phyloP scores from a whole-genome alignment of 352 stramenopile genomes.

The Globisporangium apiculatum region DNA sequence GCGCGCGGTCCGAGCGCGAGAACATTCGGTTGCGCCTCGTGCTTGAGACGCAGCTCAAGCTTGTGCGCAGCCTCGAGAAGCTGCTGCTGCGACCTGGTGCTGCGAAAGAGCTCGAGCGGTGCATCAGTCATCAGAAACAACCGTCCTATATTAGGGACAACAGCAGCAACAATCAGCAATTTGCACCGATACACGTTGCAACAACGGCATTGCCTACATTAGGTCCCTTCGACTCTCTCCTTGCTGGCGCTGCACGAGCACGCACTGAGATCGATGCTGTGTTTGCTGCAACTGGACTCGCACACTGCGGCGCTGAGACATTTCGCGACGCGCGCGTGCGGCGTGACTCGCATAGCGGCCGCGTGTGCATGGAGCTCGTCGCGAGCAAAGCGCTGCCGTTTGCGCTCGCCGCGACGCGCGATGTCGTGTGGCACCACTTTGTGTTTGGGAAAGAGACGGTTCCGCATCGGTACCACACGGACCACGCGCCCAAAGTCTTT shows the following conservation, averaged over 20 bases:
- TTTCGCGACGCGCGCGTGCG: constrained; percentile 20
- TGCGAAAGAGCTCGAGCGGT: background rate
- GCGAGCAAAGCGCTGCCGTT: constrained; percentile 28
- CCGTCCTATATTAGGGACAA: background rate
- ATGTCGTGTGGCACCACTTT: constrained; percentile 37
- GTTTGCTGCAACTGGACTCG: constrained; percentile 18
- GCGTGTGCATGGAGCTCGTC: constrained; percentile 21
- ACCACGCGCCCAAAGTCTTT: constrained; percentile 19
- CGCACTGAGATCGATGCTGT: constrained; percentile 20
- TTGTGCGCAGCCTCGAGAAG: constrained; percentile 33
- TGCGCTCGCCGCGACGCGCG: constrained; percentile 13
- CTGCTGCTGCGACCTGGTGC: constrained; percentile 31
- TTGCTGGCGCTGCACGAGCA: constrained; percentile 12
- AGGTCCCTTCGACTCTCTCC: constrained; percentile 16
- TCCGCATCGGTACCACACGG: constrained; percentile 24
- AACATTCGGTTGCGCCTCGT: constrained; percentile 19
- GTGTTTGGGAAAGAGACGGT: constrained; percentile 18
- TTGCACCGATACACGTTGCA: background rate
- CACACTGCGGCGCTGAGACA: constrained; percentile 10
- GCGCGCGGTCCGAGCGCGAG: constrained; percentile 23
- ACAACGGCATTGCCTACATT: background rate
- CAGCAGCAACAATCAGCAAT: too few relatives aligned
- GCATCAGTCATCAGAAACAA: background rate
- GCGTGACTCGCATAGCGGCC: constrained; percentile 13
- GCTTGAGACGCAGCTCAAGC: constrained; percentile 19